Conservation (phyloP, 169 alveolate genomes). For the Miamiensis avidus region DNA sequence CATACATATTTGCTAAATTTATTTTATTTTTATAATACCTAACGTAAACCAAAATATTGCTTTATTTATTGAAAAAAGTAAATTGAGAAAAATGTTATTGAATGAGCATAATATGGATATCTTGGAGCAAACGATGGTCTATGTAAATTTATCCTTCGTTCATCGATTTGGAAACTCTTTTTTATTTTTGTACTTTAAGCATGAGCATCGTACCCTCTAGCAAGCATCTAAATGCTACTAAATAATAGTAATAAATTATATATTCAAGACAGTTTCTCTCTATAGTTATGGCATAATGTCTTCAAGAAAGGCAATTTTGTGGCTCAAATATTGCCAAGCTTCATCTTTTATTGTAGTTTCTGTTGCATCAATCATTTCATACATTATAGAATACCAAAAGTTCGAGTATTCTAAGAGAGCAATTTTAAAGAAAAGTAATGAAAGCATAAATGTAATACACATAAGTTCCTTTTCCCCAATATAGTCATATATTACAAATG, state of each 20-base stretch:
- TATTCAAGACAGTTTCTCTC: background rate
- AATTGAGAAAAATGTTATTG: background rate
- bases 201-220: background rate
- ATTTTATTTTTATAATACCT: background rate
- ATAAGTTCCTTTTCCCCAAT: background rate
- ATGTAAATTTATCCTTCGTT: background rate
- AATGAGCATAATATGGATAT: background rate
- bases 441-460: background rate
- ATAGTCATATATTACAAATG: background rate
- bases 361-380: background rate
- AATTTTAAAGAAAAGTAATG: background rate
- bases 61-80: background rate
- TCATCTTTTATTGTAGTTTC: background rate
- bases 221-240: background rate
- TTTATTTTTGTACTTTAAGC: background rate
- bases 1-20: too few relatives aligned
- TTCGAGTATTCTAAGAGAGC: background rate
- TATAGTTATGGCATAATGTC: background rate
- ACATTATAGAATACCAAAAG: background rate
- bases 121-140: background rate
- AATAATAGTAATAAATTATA: too few relatives aligned
- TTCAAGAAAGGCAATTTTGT: background rate
- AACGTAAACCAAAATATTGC: too few relatives aligned
- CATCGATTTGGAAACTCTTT: background rate
- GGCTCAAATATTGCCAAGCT: background rate